Conservation (phyloP, 2,329 filamentous ascomycete species). For the Colletotrichum sp. region DNA sequence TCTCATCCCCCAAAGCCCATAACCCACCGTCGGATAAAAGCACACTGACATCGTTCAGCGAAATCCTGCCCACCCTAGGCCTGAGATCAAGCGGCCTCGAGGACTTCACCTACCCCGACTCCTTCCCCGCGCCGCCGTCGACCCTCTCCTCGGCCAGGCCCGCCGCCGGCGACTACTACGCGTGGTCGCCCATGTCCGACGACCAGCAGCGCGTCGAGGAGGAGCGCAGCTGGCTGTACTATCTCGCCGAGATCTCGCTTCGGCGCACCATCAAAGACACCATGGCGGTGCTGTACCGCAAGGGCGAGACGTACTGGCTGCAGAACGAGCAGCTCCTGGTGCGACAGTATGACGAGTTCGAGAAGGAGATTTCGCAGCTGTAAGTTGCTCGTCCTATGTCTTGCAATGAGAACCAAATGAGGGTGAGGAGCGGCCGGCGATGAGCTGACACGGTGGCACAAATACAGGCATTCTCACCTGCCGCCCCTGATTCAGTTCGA, state of each 20-base stretch:
- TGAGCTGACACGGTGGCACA: background rate
- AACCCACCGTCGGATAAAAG: too few relatives aligned
- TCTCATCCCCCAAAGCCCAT: too few relatives aligned
- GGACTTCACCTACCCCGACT: conserved; percentile 23
- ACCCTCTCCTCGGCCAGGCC: background rate
- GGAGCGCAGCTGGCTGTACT: conserved; percentile 55
- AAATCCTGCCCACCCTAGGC: background rate
- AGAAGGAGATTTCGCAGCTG: conserved; percentile 8
- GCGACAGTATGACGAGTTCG: conserved; percentile 20
- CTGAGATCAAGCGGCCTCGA: conserved; percentile 17
- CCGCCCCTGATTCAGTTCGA: conserved; percentile 16
- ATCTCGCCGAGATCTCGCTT: conserved; percentile 57
- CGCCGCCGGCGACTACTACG: background rate
- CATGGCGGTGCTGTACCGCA: background rate
- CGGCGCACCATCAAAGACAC: conserved; percentile 33
- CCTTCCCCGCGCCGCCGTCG: conserved; percentile 22
- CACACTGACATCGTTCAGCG: background rate
- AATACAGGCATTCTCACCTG: conserved; percentile 13
- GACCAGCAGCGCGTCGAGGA: conserved; percentile 30
- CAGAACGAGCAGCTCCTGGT: background rate
- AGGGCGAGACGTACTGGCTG: conserved; percentile 9
- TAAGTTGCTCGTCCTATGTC: background rate
- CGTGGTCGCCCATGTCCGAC: background rate
- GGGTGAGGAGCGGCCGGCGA: background rate
- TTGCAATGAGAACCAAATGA: background rate